These are phyloP conservation scores for Xylariaceae sp. DNA, from an alignment of 2,329 filamentous ascomycete species.

Conservation along the genomic window DNA sequence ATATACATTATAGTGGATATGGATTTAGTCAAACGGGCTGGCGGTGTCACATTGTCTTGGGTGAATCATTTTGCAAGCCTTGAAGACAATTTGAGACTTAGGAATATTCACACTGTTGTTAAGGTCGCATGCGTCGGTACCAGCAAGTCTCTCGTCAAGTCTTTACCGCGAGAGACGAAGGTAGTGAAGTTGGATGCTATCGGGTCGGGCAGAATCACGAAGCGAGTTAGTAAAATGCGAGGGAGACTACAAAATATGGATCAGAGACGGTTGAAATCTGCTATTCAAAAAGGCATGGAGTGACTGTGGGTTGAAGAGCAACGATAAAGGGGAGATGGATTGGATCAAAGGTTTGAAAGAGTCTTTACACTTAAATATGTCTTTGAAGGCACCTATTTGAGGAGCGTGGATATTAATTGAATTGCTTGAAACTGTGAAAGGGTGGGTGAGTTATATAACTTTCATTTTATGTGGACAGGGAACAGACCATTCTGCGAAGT, in stretches of 20 bases:
- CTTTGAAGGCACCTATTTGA: too few relatives aligned
- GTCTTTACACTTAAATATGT: too few relatives aligned
- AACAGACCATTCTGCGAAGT: too few relatives aligned
- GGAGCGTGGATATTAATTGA: too few relatives aligned
- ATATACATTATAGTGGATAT: conserved; percentile 10
- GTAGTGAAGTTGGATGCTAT: too few relatives aligned
- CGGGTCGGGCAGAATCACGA: neutral
- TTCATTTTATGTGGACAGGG: too few relatives aligned
- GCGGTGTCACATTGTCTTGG: neutral
- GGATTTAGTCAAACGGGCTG: neutral
- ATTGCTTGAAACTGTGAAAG: too few relatives aligned
- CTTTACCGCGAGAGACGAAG: neutral
- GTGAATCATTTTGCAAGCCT: neutral
- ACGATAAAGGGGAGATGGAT: too few relatives aligned
- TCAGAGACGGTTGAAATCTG: neutral
- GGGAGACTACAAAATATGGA: neutral
- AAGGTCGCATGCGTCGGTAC: conserved; percentile 2
- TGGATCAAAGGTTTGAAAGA: too few relatives aligned
- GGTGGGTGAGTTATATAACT: too few relatives aligned
- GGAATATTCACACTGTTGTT: neutral
- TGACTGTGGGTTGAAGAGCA: too few relatives aligned
- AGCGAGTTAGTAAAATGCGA: neutral
- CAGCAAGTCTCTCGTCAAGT: neutral
- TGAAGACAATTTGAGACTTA: neutral
- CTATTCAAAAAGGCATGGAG: neutral